A percentile compares a stretch with the other conserved stretches of the same genome.
These are phyloP conservation scores for Eucalyptus regnans DNA, from an alignment of 345 rosid species.

Conservation along the genomic window DNA sequence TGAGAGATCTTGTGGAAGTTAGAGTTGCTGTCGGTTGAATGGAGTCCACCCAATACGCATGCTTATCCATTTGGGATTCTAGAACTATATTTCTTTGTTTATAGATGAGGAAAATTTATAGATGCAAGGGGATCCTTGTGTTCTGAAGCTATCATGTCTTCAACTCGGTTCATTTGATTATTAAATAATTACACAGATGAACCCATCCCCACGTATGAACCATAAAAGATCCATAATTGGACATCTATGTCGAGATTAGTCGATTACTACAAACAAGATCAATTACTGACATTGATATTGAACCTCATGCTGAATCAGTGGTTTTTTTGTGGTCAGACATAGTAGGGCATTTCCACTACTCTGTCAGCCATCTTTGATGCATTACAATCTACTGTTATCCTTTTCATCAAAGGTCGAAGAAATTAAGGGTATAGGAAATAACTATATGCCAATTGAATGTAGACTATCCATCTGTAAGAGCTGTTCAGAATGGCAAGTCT, in stretches of 20 bases:
- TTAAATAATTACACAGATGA: neutral
- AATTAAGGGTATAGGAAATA: neutral
- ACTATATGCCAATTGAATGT: neutral
- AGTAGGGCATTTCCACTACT: neutral
- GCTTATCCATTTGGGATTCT: neutral
- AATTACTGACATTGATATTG: neutral
- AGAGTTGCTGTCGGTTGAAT: neutral
- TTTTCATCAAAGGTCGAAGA: neutral
- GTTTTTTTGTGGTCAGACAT: neutral
- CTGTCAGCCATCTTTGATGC: neutral
- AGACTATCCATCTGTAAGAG: neutral
- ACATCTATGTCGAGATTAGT: neutral
- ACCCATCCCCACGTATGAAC: neutral
- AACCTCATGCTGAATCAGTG: neutral
- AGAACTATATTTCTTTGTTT: neutral
- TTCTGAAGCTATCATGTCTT: neutral
- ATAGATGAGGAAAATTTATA: neutral
- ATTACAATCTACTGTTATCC: neutral
- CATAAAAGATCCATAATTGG: neutral
- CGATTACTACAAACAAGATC: neutral
- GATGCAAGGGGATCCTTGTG: neutral
- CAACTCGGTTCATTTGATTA: neutral
- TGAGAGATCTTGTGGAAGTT: neutral
- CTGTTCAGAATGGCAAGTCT: neutral
- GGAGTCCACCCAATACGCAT: neutral